Conservation (phyloP, 2,329 filamentous ascomycete genomes). For the Colletotrichum brevisporum region DNA sequence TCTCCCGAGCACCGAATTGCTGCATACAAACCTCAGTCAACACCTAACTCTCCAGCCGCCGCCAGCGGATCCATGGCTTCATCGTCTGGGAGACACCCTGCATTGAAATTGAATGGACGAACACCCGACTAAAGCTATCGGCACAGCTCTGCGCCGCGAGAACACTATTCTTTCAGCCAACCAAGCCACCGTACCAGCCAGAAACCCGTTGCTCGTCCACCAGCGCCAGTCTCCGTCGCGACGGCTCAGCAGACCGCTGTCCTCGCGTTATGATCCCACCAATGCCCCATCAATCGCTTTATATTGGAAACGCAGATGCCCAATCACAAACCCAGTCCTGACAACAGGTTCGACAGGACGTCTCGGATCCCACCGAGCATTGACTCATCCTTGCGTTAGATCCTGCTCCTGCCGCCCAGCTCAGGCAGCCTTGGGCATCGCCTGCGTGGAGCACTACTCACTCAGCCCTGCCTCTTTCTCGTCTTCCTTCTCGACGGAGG, state of each 20-base stretch:
- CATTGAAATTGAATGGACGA: not conserved
- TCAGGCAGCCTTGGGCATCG: not conserved
- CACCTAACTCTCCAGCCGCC: too few relatives aligned
- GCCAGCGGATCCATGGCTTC: not conserved
- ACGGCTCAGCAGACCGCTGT: conserved; percentile 30
- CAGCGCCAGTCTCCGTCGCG: conserved; percentile 14
- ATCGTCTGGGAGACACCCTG: conserved; percentile 3
- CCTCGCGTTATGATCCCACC: conserved; percentile 25
- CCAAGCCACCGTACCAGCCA: not conserved
- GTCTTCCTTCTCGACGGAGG: conserved; percentile 11
- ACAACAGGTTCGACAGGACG: not conserved
- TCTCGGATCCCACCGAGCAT: not conserved
- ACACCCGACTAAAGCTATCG: not conserved
- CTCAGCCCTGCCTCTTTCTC: conserved; percentile 8
- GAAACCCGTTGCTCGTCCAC: not conserved
- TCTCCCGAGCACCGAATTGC: too few relatives aligned
- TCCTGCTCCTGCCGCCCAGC: not conserved
- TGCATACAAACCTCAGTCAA: too few relatives aligned
- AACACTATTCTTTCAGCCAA: conserved; percentile 7
- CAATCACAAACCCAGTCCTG: conserved; percentile 5
- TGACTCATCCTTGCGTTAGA: conserved; percentile 1
- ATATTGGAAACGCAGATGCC: conserved; percentile 13
- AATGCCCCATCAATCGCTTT: conserved; percentile 27
- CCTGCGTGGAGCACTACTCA: conserved; percentile 1
- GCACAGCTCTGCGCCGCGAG: not conserved